Evolutionary conservation across 2,329 filamentous ascomycete species (phyloP).

Genomic region (Aspergillus pseudoterreus): DNA sequence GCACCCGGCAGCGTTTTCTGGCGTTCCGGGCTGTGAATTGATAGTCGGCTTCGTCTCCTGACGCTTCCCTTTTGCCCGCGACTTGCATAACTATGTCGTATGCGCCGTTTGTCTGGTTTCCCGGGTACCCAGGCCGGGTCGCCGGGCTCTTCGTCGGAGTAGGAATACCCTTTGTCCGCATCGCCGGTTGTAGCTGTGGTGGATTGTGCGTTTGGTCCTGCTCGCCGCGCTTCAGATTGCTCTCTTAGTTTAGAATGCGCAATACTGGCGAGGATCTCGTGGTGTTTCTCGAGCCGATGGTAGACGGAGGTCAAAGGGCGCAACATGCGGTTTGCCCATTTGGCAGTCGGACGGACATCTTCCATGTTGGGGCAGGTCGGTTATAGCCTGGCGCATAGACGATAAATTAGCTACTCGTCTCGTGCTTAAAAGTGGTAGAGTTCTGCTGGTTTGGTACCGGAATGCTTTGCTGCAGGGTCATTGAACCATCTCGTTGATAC

Average conservation of each 20-base stretch:
- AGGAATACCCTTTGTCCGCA: constrained; percentile 16
- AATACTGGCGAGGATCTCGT: constrained; percentile 30
- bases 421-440: not conserved
- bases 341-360: constrained; percentile 36
- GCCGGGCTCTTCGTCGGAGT: constrained; percentile 33
- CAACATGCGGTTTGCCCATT: constrained; percentile 43
- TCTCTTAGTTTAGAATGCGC: constrained; percentile 19
- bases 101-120: constrained; percentile 27
- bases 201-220: not conserved
- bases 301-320: constrained; percentile 40
- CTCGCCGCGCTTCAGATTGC: constrained; percentile 4
- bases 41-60: constrained; percentile 25
- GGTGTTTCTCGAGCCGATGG: constrained; percentile 39
- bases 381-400: not conserved
- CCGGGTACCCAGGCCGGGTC: constrained; percentile 41
- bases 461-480: constrained; percentile 2
- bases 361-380: constrained; percentile 25
- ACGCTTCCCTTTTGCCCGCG: constrained; percentile 22
- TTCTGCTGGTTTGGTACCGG: constrained; percentile 1
- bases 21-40: constrained; percentile 34
- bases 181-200: constrained; percentile 3
- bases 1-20: constrained; percentile 36
- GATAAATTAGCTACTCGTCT: not conserved
- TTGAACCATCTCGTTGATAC: not conserved
- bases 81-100: constrained; percentile 37